Conservation (phyloP, 805 yeast species). For the Zygoascus biomembranicola region DNA sequence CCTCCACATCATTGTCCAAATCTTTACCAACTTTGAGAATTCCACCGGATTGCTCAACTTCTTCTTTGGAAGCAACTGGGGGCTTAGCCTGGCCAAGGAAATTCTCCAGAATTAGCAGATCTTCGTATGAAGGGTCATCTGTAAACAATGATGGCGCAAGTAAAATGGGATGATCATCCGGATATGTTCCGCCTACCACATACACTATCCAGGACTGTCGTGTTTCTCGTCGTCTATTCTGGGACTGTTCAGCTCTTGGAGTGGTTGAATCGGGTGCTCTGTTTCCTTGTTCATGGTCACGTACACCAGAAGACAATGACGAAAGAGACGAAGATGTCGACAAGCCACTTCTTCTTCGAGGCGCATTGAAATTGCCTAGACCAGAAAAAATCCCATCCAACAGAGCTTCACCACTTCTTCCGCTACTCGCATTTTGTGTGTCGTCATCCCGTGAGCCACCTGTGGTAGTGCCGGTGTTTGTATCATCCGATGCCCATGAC, state of each 20-base stretch:
- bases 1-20: slow-evolving; percentile 12
- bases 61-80: slow-evolving; percentile 36
- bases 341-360: not conserved
- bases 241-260: not conserved
- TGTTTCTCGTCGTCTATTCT: slow-evolving; percentile 2
- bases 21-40: slow-evolving; percentile 20
- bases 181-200: slow-evolving; percentile 50
- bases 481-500: not conserved
- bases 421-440: slow-evolving; percentile 11
- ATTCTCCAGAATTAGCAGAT: slow-evolving; percentile 38
- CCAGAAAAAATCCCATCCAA: slow-evolving; percentile 2
- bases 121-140: slow-evolving; percentile 45
- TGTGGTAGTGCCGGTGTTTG: not conserved
- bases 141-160: slow-evolving; percentile 40
- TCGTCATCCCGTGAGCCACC: slow-evolving; percentile 7
- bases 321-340: not conserved
- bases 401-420: slow-evolving; percentile 2
- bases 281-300: not conserved
- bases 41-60: slow-evolving; percentile 35
- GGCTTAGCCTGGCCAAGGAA: slow-evolving; percentile 41
- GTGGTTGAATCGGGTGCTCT: not conserved
- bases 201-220: slow-evolving; percentile 54
- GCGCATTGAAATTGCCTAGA: not conserved
- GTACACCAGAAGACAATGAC: not conserved
- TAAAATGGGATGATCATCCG: slow-evolving; percentile 40